Base-by-base conservation (phyloP, 768 basidiomycete species). In the Lepiota brunneoincarnata region DNA sequence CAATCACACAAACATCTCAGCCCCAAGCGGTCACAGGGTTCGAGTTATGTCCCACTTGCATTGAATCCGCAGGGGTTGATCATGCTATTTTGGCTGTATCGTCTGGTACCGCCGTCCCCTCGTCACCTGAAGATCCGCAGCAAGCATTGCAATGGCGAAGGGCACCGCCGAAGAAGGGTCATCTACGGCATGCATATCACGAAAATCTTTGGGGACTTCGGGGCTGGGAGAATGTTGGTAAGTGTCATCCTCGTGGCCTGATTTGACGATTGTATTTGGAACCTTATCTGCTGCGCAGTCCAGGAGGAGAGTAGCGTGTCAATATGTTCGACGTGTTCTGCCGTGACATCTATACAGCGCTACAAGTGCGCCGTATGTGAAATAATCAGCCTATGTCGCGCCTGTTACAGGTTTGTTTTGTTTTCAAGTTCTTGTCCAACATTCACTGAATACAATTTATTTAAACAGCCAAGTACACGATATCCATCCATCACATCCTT, bases 221-320 rank as follows among this genome's bases (percentile, higher is more conserved):
- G 38, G 89, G 91, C 1, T 97, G 95, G 95, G 84, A 84, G 54
- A 90, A 93, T 64, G 85, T 97, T 49, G 91, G 93, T 93, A 64
- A 57, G 88, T 78, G 40, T 36, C 15, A 42, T 42, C 23, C 18
- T 28, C 11, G 51, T 53, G 14, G 26, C 24, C 4, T 53, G 20
- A 49, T 40, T n/a, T 3, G 12, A 18, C 38, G 4, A 43, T 12
- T 34, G 17, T 40, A 17, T 14, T 46, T 58, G 45, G 55, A 45
- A 17, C 45, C 38, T 52, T 49, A 23, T 7, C 51, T 23, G 35
- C 49, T 54, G 43, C 39, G 42, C 51, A 76, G 72, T 75, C 75
- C 88, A 94, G 62, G 92, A 90, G 60, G 91, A 93, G 57, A 75
- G 68, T 34, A 68, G 74, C 40, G 74, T 82, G 10, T 80, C 80